Percentiles rank a stretch among this genome's conserved stretches.
These are phyloP conservation scores for Saccharomyces jurei DNA, from an alignment of 805 yeast species.

Conservation along the genomic window DNA sequence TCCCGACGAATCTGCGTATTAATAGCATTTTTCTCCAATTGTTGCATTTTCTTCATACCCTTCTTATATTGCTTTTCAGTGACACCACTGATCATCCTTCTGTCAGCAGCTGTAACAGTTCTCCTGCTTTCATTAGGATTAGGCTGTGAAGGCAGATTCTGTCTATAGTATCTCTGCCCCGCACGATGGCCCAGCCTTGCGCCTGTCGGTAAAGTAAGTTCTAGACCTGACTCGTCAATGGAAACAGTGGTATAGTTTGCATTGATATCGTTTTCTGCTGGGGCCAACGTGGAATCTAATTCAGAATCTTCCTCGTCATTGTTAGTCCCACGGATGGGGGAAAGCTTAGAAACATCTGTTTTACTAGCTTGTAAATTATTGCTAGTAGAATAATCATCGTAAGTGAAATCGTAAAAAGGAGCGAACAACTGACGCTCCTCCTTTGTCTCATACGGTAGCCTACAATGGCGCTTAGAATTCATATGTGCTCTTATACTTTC, in stretches of 20 bases:
- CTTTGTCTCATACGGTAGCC: conserved; percentile 77
- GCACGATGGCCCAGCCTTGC: conserved; percentile 75
- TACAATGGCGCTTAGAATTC: conserved; percentile 76
- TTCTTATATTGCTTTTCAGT: conserved; percentile 51
- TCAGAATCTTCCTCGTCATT: conserved; percentile 25
- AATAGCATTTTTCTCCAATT: conserved; percentile 38
- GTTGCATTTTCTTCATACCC: conserved; percentile 39
- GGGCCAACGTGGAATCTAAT: conserved; percentile 11
- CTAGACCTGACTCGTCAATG: conserved; percentile 50
- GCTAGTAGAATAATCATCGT: conserved; percentile 41
- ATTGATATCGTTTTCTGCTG: conserved; percentile 17
- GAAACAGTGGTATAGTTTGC: conserved; percentile 32
- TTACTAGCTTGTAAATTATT: conserved; percentile 28
- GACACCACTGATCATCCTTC: conserved; percentile 49
- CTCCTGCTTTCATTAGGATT: conserved; percentile 49
- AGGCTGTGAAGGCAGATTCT: conserved; percentile 41
- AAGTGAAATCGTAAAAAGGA: conserved; percentile 70
- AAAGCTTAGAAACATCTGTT: conserved; percentile 6
- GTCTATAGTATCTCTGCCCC: conserved; percentile 62
- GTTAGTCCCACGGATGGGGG: conserved; percentile 25
- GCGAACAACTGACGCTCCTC: conserved; percentile 70
- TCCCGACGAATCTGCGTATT: conserved; percentile 40
- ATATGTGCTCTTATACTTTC: conserved; percentile 89
- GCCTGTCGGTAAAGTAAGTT: conserved; percentile 71
- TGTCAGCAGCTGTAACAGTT: conserved; percentile 71